Base-by-base conservation (phyloP, 495 filamentous ascomycete species). In the Penicillium samsonianum region DNA sequence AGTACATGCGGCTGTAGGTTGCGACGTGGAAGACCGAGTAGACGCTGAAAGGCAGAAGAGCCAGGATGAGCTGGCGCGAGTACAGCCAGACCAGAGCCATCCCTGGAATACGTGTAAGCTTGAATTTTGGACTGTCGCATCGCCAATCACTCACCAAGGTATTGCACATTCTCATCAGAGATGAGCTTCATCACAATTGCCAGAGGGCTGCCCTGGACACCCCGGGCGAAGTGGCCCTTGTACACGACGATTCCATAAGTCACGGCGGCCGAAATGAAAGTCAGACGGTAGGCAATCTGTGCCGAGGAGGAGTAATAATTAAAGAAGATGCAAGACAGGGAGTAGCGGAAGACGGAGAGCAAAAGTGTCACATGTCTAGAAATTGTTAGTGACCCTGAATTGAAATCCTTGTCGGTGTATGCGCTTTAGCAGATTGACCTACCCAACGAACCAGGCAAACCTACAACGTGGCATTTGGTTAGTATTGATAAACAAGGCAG, bases 171-270 rank as follows among this genome's bases (percentile, higher is more conserved):
- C 82, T 98, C 94, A 72, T 98, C 94, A 17, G 84, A 75, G 53
- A 85, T 79, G 57, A 94, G 74, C 61, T 85, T 84, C 46, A 92
- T 28, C 25, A 76, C 69, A 60, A 85, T 84, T 59, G 76, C 79
- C 60, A 84, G 82, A 40, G 82, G 80, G 53, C 78, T 80, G 47
- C 86, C 87, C 47, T 82, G 76, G 31, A 77, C 69, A 72, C 87
- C 81, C 55, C 90, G 86, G 57, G 94, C 89, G 55, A 92, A 86
- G 76, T 89, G 92, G 50, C 90, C 91, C 83, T 98, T 98, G 82
- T 96, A 98, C n/a, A 98, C 95, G 19, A 98, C 94, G 58, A 98
- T 97, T 60, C 95, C 94, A 74, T 98, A 98, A 3, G 94, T 98
- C 26, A 83, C 84, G 12, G 92, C 90, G 0, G 94, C 94, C 8